phyloP scores from a whole-genome alignment of 352 stramenopile genomes.

The Pythium oligandrum region DNA sequence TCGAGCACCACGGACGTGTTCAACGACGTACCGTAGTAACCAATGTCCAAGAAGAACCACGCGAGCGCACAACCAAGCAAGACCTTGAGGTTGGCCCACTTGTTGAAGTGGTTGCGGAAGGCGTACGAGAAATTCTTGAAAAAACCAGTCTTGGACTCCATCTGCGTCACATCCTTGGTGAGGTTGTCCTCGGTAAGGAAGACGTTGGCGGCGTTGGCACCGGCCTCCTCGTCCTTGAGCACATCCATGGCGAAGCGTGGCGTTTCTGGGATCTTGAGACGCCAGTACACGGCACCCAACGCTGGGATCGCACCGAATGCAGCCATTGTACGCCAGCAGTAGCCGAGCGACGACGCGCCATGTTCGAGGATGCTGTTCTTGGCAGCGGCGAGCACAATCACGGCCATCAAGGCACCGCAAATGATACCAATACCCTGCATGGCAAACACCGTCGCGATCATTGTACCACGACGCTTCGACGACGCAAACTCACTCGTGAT shows the following conservation, averaged over 20 bases:
- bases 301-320: conserved; percentile 37
- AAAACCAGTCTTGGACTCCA: conserved; percentile 39
- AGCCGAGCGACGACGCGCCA: conserved; percentile 30
- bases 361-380: conserved; percentile 16
- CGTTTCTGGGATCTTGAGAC: conserved; percentile 39
- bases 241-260: conserved; percentile 41
- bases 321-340: conserved; percentile 40
- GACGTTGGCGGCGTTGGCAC: neutral
- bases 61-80: conserved; percentile 38
- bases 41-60: conserved; percentile 65
- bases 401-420: conserved; percentile 24
- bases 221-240: conserved; percentile 30
- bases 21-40: conserved; percentile 53
- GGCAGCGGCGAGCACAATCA: neutral
- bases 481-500: conserved; percentile 49
- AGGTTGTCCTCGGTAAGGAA: conserved; percentile 32
- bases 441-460: conserved; percentile 46
- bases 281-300: conserved; percentile 39
- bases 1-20: conserved; percentile 41
- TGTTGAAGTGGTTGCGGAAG: conserved; percentile 14
- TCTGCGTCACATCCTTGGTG: conserved; percentile 32
- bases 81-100: conserved; percentile 40
- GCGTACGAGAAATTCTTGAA: conserved; percentile 29
- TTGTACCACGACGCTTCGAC: conserved; percentile 33
- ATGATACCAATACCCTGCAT: conserved; percentile 40